Conservation (phyloP, 805 yeast genomes). For the Pichia ethanolica region DNA sequence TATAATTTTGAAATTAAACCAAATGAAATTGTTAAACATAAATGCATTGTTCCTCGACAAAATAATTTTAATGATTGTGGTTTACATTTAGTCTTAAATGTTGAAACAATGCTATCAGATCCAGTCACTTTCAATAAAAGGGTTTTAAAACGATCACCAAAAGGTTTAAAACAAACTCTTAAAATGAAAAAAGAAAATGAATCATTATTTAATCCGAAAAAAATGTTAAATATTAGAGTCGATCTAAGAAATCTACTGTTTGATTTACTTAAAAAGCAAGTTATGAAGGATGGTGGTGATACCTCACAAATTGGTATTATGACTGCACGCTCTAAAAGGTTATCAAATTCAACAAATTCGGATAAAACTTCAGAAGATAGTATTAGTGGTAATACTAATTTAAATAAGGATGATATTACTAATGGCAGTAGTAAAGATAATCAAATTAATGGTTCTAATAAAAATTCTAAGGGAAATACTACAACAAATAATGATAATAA, state of each 20-base stretch:
- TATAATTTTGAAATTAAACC: slow-evolving; percentile 40
- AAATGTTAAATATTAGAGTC: slow-evolving; percentile 20
- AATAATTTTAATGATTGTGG: slow-evolving; percentile 93
- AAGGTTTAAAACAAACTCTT: slow-evolving; percentile 5
- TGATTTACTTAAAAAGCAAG: slow-evolving; percentile 23
- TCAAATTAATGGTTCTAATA: background rate
- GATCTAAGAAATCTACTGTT: slow-evolving; percentile 20
- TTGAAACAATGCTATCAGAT: slow-evolving; percentile 47
- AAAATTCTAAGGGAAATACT: background rate
- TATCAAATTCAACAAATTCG: background rate
- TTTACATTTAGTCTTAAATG: slow-evolving; percentile 75
- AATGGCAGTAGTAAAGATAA: background rate
- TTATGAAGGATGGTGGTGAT: slow-evolving; percentile 19
- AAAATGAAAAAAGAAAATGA: slow-evolving; percentile 9
- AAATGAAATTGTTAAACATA: slow-evolving; percentile 32
- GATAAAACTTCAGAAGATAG: background rate
- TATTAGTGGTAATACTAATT: background rate
- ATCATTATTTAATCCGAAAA: slow-evolving; percentile 20
- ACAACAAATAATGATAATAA: background rate
- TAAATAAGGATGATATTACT: background rate
- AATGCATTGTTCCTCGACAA: slow-evolving; percentile 63
- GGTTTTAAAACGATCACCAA: slow-evolving; percentile 14
- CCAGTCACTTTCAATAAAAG: slow-evolving; percentile 34
- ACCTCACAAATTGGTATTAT: slow-evolving; percentile 17
- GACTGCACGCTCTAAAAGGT: slow-evolving; percentile 2